Evolutionary conservation across 208 protist species (phyloP), one percentile per base, ranked within the genome.

Genomic region (Kentomonas sorsogonicus): DNA sequence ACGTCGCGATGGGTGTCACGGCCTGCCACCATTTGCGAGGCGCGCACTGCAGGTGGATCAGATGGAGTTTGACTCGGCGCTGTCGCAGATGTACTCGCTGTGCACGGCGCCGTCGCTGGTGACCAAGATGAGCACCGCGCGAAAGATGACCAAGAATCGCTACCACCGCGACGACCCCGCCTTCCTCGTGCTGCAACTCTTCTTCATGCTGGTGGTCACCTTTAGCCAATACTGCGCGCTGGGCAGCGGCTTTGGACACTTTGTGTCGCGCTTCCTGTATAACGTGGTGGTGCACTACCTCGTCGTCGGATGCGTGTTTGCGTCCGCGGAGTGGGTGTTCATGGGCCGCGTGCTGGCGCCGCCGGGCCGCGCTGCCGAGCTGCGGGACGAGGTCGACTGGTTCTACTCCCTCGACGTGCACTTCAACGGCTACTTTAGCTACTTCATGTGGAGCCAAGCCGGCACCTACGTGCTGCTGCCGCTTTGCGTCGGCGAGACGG

Each of bases 111-210:
- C 91, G 5, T 87, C 81, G 0, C 54, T 89, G n/a, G 88, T 94
- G 40, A 87, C 72, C 59, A 90, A 89, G 64, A 88, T 91, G 82
- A 91, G 86, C 60, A 83, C 72, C 29, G 83, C 83, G 23, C 77
- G 87, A 23, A 94, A 91, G 74, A 92, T 97, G 79, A 98, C 96
- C 25, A 98, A 98, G 77, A 97, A 98, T 53, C 95, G 97, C 58
- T 98, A 97, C 79, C 88, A 97, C 31, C 80, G 97, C 38, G 97
- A 99, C 72, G 97, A 98, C 62, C 97, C 97, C 10, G 97, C 95
- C 0, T 98, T 98, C 71, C 58, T 98, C 25, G 91, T 97, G 41
- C 62, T 99, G 23, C 93, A 97, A 34, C 44, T 97, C 23, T 30
- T 83, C 18, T 94, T 96, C 41, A 58, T 97, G 29, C 50, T 74